A percentile compares a stretch with the other conserved stretches of the same genome.
These are phyloP conservation scores for Linum tenue DNA, from an alignment of 345 rosid genomes.

Conservation along the genomic window DNA sequence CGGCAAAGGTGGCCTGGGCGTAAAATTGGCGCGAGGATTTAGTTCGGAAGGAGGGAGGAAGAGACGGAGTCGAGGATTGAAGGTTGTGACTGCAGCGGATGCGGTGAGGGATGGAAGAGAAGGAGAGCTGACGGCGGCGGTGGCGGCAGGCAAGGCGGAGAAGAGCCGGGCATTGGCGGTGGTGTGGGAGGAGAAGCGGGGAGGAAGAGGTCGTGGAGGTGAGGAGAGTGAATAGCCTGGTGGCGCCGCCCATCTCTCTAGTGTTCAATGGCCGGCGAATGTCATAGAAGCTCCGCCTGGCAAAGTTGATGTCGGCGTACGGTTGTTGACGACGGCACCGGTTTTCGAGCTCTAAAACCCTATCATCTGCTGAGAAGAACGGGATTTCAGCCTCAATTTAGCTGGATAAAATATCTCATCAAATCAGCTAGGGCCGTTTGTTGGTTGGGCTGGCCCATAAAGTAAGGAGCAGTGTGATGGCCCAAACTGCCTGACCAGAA, in stretches of 20 bases:
- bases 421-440: too few relatives aligned
- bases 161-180: slow-evolving; percentile 18
- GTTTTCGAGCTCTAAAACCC: background rate
- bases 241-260: slow-evolving; percentile 42
- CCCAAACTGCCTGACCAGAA: too few relatives aligned
- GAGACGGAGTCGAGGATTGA: slow-evolving; percentile 6
- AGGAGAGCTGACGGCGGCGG: slow-evolving; percentile 12
- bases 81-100: slow-evolving; percentile 13
- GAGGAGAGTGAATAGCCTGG: slow-evolving; percentile 55
- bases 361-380: background rate
- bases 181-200: slow-evolving; percentile 18
- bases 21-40: slow-evolving; percentile 13
- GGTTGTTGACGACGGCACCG: background rate
- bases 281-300: slow-evolving; percentile 7
- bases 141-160: slow-evolving; percentile 24
- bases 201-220: slow-evolving; percentile 32
- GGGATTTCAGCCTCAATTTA: background rate
- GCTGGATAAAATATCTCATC: too few relatives aligned
- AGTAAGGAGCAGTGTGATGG: too few relatives aligned
- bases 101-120: slow-evolving; percentile 14
- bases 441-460: too few relatives aligned
- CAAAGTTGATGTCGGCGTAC: slow-evolving; percentile 2
- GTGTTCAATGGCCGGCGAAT: background rate
- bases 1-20: slow-evolving; percentile 17
- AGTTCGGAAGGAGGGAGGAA: slow-evolving; percentile 12